Evolutionary conservation across 2,329 filamentous ascomycete genomes (phyloP), one percentile per base, ranked within the genome.

Genomic region (Malbranchea zuffiana): DNA sequence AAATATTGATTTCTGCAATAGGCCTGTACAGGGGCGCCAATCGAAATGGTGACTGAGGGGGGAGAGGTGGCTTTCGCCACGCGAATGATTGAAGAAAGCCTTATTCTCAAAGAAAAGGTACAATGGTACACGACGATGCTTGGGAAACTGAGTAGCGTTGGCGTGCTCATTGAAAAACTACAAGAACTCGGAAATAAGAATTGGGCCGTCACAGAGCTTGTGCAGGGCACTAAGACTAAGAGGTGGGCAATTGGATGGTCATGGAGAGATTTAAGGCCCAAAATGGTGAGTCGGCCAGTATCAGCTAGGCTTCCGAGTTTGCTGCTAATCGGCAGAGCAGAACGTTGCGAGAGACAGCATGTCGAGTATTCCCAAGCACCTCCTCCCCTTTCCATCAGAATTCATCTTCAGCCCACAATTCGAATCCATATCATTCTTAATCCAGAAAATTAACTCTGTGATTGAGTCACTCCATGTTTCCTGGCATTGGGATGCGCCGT

Each of bases 41-140:
- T 78, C 1, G 90, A 98, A 57, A 95, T 96, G 88, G 78, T 96
- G 1, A 83, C 74, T 2, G 52, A 63, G 0, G 85, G 84, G 2
- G 86, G 86, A 1, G 86, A 94, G 54, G 62, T 82, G 1, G 74
- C 71, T 3, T 93, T 94, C 54, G 76, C 85, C 3, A 61, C 65
- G 1, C 70, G 74, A 4, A 79, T 94, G 44, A 65, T 93, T 3
- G 61, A 71, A 1, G 82, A 92, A 54, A 85, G 79, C 21, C 56
- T 81, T 0, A 42, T 54, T 0, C 61, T 84, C 1, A 62, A 66
- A 12, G 65, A 71, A 0, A 67, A 69, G 6, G 75, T 93, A 0
- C 72, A 74, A 42, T 98, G 90, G 90, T 96, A 90, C 57, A 90
- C 81, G 1, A 78, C 78, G 37, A 92, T 96, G 84, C 66, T 96